A percentile compares a stretch with the other conserved stretches of the same genome.
Conservation (phyloP, 345 rosid species). For the Reutealis trisperma region DNA sequence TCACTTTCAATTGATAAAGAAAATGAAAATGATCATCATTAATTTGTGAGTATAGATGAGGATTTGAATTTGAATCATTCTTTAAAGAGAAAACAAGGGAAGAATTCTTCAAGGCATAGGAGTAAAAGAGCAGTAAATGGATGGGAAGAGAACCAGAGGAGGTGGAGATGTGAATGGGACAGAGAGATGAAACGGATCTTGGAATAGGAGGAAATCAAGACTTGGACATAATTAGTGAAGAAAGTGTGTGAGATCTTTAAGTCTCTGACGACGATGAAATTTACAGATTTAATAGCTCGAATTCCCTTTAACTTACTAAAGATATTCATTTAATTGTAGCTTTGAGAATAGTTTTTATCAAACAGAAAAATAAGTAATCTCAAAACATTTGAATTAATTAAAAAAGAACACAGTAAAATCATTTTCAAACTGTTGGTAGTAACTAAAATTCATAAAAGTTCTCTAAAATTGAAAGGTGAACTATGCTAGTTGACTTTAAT, state of each 20-base stretch:
- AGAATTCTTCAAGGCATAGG: constrained; percentile 12
- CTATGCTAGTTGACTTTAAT: too few relatives aligned
- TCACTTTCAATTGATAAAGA: not conserved
- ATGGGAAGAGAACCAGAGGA: constrained; percentile 71
- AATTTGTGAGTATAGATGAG: not conserved
- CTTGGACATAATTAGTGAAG: constrained; percentile 50
- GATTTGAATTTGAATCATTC: not conserved
- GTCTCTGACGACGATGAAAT: constrained; percentile 12
- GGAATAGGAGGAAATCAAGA: constrained; percentile 55
- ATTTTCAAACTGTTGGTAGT: too few relatives aligned
- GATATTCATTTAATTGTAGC: too few relatives aligned
- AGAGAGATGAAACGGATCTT: constrained; percentile 42
- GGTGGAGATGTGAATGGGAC: constrained; percentile 77
- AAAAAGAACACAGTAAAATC: too few relatives aligned
- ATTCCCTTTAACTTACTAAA: constrained; percentile 64
- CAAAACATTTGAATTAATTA: too few relatives aligned
- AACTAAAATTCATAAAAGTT: too few relatives aligned
- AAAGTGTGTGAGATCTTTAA: constrained; percentile 11
- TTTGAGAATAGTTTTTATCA: too few relatives aligned
- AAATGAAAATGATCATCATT: not conserved
- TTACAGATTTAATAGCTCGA: constrained; percentile 33
- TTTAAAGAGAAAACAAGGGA: constrained; percentile 19
- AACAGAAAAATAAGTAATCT: too few relatives aligned
- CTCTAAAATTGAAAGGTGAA: too few relatives aligned
- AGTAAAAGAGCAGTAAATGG: constrained; percentile 8